Percentiles rank a stretch among this genome's conserved stretches.
These are phyloP conservation scores for Camellia lanceoleosa DNA, from an alignment of 148 eudicot species.

Conservation along the genomic window DNA sequence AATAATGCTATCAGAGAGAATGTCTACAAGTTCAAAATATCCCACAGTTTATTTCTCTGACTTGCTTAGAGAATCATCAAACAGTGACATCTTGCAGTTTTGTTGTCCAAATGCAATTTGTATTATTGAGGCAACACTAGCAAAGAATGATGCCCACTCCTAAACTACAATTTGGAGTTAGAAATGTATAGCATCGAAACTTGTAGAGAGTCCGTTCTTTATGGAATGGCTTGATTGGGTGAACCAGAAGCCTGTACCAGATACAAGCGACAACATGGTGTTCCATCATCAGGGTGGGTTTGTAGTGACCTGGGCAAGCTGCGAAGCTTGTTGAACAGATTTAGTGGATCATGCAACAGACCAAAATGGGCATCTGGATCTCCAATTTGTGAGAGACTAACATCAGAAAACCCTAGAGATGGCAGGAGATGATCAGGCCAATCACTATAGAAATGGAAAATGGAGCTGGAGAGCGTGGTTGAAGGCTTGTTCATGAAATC, in stretches of 20 bases:
- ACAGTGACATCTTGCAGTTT: neutral
- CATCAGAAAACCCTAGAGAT: conserved; percentile 84
- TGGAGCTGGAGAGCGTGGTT: conserved; percentile 57
- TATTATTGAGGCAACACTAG: conserved; percentile 22
- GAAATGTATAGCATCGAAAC: conserved; percentile 19
- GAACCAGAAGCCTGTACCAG: conserved; percentile 86
- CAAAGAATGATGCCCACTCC: conserved; percentile 23
- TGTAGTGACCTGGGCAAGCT: conserved; percentile 77
- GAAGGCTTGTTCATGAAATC: conserved; percentile 95
- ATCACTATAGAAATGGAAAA: conserved; percentile 77
- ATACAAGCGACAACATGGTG: conserved; percentile 83
- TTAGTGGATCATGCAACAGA: conserved; percentile 69
- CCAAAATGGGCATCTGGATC: conserved; percentile 95
- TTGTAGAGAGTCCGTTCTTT: conserved; percentile 12
- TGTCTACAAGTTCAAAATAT: neutral
- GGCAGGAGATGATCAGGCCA: conserved; percentile 92
- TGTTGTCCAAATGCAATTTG: conserved; percentile 1
- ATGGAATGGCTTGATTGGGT: conserved; percentile 38
- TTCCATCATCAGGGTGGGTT: conserved; percentile 84
- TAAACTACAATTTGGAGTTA: conserved; percentile 19
- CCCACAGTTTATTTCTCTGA: neutral
- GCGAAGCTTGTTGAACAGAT: conserved; percentile 80
- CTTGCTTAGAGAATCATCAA: conserved; percentile 7
- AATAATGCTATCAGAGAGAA: neutral
- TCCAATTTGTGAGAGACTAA: conserved; percentile 82